Base-by-base conservation (phyloP, 106 monocot species). In the Hemerocallis citrina region DNA sequence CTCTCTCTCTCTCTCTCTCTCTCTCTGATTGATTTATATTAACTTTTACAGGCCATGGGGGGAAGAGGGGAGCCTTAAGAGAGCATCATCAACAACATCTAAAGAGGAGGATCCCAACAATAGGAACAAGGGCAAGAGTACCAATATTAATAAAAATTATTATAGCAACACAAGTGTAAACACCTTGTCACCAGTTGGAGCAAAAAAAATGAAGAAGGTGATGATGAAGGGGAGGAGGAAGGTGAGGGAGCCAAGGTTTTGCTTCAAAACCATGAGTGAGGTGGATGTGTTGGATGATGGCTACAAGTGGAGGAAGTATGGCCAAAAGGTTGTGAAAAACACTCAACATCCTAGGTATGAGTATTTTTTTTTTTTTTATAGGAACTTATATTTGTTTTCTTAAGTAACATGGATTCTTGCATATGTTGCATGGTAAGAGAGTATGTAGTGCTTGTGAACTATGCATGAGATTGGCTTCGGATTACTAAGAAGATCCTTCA, bases 171-270 rank as follows among this genome's bases (percentile, higher is more conserved):
- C 4, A 17, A 56, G 55, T 33, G 11, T 17, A 13, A 33, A 14
- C 13, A 12, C 10, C 23, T 39, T 39, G 38, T 16, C 52, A 31
- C 13, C 59, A 59, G 33, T 59, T 49, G n/a, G n/a, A n/a, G 59
- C 38, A 59, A 12, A 21, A 23, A 59, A 39, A 16, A 80, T 55
- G 62, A 71, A 74, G 74, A 80, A 80, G 56, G 75, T 67, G 46
- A 65, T 41, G 43, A 61, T 61, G 31, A 80, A 80, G 60, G 70
- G 61, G 28, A 70, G 70, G 66, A 74, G 80, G 47, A 80, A 79
- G 66, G 55, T 80, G 40, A 80, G 80, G 37, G 80, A 80, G 61
- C 80, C 80, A 57, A 80, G 80, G 47, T 80, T 80, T 66, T 75
- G 80, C 70, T 80, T 80, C 74, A 74, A 74, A 35, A 80, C 74